A percentile compares a stretch with the other conserved stretches of the same genome.
phyloP scores from a whole-genome alignment of 2,329 filamentous ascomycete species.

The Neofusicoccum laricinum region DNA sequence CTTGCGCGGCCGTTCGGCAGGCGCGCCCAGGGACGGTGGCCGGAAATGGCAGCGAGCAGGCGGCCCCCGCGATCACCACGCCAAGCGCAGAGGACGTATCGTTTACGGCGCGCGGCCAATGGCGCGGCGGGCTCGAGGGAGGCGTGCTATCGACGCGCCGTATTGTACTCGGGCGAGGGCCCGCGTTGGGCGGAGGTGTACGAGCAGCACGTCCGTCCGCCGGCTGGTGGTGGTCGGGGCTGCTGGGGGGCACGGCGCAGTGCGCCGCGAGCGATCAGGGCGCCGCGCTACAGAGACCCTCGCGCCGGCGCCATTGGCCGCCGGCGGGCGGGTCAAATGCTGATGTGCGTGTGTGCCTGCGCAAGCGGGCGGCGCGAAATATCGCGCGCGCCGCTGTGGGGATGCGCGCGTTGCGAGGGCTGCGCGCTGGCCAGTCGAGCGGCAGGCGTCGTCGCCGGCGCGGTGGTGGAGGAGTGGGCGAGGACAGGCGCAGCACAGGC shows the following conservation, averaged over 20 bases:
- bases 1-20: not conserved
- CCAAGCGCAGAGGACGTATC: not conserved
- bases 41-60: not conserved
- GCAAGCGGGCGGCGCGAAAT: not conserved
- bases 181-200: constrained; percentile 1
- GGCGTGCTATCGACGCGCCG: constrained; percentile 1
- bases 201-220: not conserved
- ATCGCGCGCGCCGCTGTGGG: constrained; percentile 9
- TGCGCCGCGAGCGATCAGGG: not conserved
- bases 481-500: not conserved
- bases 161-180: not conserved
- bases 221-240: not conserved
- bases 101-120: constrained; percentile 1
- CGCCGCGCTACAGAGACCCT: constrained; percentile 9
- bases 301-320: constrained; percentile 5
- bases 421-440: not conserved
- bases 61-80: not conserved
- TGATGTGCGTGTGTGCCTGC: constrained; percentile 13
- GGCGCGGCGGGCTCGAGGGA: not conserved
- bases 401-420: not conserved
- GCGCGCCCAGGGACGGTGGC: not conserved
- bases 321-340: constrained; percentile 3
- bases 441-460: not conserved
- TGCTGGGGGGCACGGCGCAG: not conserved
- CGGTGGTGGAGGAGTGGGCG: not conserved